Conservation (phyloP, 169 alveolate species). For the Plasmodium fragile region DNA sequence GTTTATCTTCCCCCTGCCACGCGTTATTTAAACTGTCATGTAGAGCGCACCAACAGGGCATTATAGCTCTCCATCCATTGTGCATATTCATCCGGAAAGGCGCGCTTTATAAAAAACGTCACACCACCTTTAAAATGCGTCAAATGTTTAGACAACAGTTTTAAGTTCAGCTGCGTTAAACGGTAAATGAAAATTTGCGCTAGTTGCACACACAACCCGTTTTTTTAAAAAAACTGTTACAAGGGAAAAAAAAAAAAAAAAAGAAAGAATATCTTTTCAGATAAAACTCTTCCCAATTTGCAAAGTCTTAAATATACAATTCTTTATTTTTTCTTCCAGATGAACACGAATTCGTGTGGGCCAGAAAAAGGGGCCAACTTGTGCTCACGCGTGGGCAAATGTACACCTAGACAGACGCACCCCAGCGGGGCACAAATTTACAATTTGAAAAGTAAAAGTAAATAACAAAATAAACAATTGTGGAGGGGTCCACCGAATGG, state of each 20-base stretch:
- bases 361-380: neutral
- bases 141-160: neutral
- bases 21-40: neutral
- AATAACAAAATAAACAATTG: conserved; percentile 15
- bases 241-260: neutral
- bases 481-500: conserved; percentile 12
- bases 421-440: neutral
- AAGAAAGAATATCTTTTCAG: neutral
- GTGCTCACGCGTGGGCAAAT: neutral
- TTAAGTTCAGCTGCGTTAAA: neutral
- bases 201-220: neutral
- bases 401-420: neutral
- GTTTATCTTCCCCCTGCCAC: neutral
- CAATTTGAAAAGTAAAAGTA: conserved; percentile 15
- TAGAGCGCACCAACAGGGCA: neutral
- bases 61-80: neutral
- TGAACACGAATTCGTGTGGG: conserved; percentile 2
- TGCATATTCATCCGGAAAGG: neutral
- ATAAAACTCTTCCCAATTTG: conserved; percentile 5
- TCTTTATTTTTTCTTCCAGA: conserved; percentile 2
- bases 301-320: neutral
- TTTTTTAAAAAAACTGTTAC: neutral
- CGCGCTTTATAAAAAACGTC: neutral
- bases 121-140: neutral
- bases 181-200: neutral